Percentiles rank a stretch among this genome's conserved stretches.
These are phyloP conservation scores for Fereydounia khargensis DNA, from an alignment of 1,284 basidiomycete genomes.

Conservation along the genomic window DNA sequence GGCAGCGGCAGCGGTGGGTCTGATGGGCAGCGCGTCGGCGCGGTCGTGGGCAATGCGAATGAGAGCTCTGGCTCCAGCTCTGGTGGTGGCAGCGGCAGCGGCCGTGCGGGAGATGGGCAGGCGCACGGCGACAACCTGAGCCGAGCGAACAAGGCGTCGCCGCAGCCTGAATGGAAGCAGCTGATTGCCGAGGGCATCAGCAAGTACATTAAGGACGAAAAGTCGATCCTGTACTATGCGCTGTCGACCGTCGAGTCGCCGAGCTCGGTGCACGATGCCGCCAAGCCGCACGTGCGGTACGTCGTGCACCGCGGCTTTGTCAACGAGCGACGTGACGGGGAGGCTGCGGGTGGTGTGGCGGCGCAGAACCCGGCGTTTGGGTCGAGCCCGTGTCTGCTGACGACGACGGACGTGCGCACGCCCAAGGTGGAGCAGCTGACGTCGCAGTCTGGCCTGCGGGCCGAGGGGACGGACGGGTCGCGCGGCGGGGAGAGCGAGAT, in stretches of 20 bases:
- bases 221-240: conserved; percentile 50
- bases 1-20: conserved; percentile 6
- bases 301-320: conserved; percentile 59
- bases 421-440: conserved; percentile 55
- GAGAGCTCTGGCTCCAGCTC: background rate
- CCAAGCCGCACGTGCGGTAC: conserved; percentile 43
- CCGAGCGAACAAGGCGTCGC: conserved; percentile 32
- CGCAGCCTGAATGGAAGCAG: conserved; percentile 47
- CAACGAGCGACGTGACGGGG: conserved; percentile 53
- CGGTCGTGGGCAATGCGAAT: conserved; percentile 12
- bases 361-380: conserved; percentile 35
- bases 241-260: conserved; percentile 39
- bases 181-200: conserved; percentile 31
- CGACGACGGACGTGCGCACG: conserved; percentile 57
- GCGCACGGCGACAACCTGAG: conserved; percentile 9
- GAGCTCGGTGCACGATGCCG: conserved; percentile 33
- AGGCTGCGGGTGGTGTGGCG: conserved; percentile 31
- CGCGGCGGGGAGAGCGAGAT: conserved; percentile 47
- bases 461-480: conserved; percentile 14
- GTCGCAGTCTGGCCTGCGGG: conserved; percentile 17
- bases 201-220: conserved; percentile 42
- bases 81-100: background rate
- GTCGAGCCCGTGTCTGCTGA: conserved; percentile 50
- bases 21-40: conserved; percentile 15
- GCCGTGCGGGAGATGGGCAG: conserved; percentile 18